Evolutionary conservation across 192 early-diverging fungal species (phyloP), one percentile per base, ranked within the genome.

Genomic region (Backusella tarrabulga): DNA sequence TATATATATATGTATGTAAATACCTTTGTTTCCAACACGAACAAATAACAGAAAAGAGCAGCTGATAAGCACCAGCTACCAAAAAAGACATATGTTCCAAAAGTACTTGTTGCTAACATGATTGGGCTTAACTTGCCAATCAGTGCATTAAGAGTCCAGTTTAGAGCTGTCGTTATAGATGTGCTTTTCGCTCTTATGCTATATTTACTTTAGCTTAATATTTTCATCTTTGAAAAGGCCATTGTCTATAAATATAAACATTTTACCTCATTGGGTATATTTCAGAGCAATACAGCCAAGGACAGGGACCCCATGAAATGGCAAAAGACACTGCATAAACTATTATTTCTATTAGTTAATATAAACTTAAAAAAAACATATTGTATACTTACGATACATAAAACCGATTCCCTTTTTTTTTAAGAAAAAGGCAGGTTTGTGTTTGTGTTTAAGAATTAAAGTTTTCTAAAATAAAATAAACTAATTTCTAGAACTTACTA

Each of bases 231-330:
- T 23, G 4, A 34, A 35, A 17, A 21, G 5, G 1, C 9, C 29
- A 36, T 2, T 73, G 34, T 26, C 26, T 40, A 3, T 40, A 40
- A 40, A 40, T 40, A 40, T 11, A 11, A 11, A 40, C 9, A 40
- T 11, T 11, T 26, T 40, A 74, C 73, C 73, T 87, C 44, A 92
- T 88, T 11, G 92, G 92, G 78, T 90, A 94, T 83, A 94, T 92
- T 81, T 94, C 93, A 72, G 91, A 87, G 54, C 90, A 89, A 75
- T 92, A 89, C 34, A 91, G 80, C 93, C 93, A 94, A 73, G 85
- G 91, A 68, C 91, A 84, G 17, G 93, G 92, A 6, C 93, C 93
- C 93, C 93, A 94, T 38, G 92, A 93, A 73, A 90, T 81, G 12
- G 88, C 85, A 84, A 93, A 93, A 78, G 70, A 81, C 34, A 90